phyloP scores from a whole-genome alignment of 331 rosid species.

The Quercus lobata region DNA sequence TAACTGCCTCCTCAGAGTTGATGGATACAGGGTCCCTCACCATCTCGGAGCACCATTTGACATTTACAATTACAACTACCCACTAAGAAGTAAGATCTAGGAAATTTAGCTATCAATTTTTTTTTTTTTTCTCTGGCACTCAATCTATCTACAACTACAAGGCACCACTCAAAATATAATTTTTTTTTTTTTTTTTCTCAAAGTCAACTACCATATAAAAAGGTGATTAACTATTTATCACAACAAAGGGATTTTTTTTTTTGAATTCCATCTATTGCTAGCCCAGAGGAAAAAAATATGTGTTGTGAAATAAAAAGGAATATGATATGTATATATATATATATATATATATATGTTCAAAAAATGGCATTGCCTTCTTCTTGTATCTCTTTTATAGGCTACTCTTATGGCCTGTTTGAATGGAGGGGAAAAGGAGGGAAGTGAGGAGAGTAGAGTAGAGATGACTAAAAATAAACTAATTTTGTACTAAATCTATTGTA shows the following conservation, averaged over 20 bases:
- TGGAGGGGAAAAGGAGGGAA: accelerated
- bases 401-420: no score
- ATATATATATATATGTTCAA: background rate
- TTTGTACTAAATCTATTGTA: no score
- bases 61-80: background rate
- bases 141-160: background rate
- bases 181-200: background rate
- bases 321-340: background rate
- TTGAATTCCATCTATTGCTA: no score
- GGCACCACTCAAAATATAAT: background rate
- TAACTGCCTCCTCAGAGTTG: background rate
- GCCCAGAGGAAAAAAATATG: background rate
- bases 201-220: background rate
- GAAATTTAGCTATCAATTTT: background rate
- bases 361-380: no score
- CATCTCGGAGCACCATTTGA: background rate
- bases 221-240: background rate
- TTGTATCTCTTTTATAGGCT: no score
- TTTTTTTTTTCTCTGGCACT: background rate
- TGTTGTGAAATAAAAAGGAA: background rate
- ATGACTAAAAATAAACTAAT: no score
- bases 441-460: no score
- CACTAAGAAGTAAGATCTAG: background rate
- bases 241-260: no score
- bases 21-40: background rate